Conservation (phyloP, 352 stramenopile species). For the Phytophthora parvispora region DNA sequence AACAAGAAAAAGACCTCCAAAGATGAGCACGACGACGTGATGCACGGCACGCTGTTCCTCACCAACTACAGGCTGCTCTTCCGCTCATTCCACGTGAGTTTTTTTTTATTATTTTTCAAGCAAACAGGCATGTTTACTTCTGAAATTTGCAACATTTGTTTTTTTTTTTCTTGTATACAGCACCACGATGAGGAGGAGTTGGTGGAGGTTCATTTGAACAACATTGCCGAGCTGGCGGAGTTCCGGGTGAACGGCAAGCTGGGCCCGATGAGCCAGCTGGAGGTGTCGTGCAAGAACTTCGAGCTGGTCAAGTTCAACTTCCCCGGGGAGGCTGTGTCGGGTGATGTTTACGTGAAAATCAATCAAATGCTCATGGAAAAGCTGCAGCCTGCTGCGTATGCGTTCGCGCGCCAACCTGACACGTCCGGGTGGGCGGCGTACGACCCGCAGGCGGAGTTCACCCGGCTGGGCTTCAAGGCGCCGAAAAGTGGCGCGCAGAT, state of each 20-base stretch:
- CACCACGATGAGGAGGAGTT: conserved; percentile 52
- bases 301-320: conserved; percentile 86
- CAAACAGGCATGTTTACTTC: too few relatives aligned
- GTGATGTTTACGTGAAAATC: conserved; percentile 76
- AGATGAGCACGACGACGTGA: conserved; percentile 24
- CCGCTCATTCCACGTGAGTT: conserved; percentile 71
- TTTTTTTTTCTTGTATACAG: conserved; percentile 12
- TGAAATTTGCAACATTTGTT: conserved; percentile 6
- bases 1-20: conserved; percentile 25
- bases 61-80: conserved; percentile 83
- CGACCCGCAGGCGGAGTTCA: conserved; percentile 68
- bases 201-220: conserved; percentile 77
- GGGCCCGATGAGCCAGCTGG: conserved; percentile 69
- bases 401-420: conserved; percentile 49
- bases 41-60: conserved; percentile 81
- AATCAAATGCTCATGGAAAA: conserved; percentile 66
- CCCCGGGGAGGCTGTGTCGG: conserved; percentile 64
- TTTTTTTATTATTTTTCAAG: neutral
- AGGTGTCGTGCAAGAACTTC: conserved; percentile 92
- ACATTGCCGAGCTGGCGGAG: conserved; percentile 83
- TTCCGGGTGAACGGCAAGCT: conserved; percentile 51
- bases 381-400: conserved; percentile 64
- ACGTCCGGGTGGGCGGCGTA: conserved; percentile 64
- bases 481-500: conserved; percentile 48
- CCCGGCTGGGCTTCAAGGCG: conserved; percentile 59